These are phyloP conservation scores for Lipomyces kockii DNA, from an alignment of 805 yeast species.

Conservation along the genomic window DNA sequence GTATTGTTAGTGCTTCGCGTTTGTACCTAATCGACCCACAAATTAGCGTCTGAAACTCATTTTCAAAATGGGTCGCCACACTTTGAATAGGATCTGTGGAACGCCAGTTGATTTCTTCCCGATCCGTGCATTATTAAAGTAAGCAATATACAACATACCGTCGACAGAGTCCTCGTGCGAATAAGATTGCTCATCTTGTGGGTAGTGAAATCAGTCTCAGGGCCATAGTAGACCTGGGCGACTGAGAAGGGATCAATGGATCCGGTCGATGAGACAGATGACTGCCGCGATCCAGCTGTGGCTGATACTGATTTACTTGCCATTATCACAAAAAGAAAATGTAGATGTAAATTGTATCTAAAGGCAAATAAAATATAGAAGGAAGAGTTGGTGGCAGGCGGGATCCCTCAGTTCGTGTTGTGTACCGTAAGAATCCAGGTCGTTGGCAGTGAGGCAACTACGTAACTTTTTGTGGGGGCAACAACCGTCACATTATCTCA, in stretches of 20 bases:
- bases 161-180: slow-evolving; percentile 33
- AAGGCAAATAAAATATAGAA: background rate
- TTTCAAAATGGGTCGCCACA: background rate
- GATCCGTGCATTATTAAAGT: background rate
- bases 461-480: background rate
- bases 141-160: slow-evolving; percentile 19
- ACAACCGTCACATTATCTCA: background rate
- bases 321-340: background rate
- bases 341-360: background rate
- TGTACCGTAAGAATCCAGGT: background rate
- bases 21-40: background rate
- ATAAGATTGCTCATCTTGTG: slow-evolving; percentile 59
- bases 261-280: slow-evolving; percentile 32
- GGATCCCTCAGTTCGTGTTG: too few species aligned
- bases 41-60: background rate
- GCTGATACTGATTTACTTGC: background rate
- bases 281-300: slow-evolving; percentile 11
- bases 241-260: slow-evolving; percentile 63
- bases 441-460: background rate
- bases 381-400: background rate
- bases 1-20: background rate
- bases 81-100: background rate
- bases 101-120: background rate
- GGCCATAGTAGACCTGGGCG: slow-evolving; percentile 75
- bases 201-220: slow-evolving; percentile 42